A percentile compares a stretch with the other conserved stretches of the same genome.
Evolutionary conservation across 2,329 filamentous ascomycete genomes (phyloP).

Genomic region (Cordyceps fumosorosea): DNA sequence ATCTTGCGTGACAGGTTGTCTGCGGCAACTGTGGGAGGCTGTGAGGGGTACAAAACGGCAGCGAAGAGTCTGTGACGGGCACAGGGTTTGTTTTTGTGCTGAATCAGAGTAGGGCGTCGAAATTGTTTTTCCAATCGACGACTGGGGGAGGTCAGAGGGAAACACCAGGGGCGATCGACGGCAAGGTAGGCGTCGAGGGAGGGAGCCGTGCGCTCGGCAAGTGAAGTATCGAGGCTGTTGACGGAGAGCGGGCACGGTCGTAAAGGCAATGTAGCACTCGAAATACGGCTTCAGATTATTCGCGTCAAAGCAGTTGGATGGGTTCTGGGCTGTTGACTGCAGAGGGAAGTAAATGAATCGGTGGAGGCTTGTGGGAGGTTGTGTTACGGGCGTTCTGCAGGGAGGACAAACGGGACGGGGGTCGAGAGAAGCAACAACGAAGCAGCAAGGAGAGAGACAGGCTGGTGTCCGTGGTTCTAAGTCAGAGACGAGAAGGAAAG

Average conservation of each 20-base stretch:
- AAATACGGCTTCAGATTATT: background rate
- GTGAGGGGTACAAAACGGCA: background rate
- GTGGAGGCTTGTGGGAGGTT: background rate
- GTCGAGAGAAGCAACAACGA: background rate
- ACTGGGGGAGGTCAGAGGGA: background rate
- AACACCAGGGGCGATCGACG: too few relatives aligned
- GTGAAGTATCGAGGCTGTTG: background rate
- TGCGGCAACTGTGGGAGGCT: background rate
- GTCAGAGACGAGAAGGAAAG: background rate
- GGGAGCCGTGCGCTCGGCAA: slow-evolving; percentile 1
- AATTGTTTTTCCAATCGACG: background rate
- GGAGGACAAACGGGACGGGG: background rate
- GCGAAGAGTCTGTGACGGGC: background rate
- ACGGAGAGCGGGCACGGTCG: background rate
- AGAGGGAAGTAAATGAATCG: background rate
- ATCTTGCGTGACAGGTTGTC: background rate
- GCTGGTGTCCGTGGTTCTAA: too few relatives aligned
- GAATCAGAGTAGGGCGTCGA: background rate
- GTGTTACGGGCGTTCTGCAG: background rate
- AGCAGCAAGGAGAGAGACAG: background rate
- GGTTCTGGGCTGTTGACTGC: background rate
- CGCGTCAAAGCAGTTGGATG: background rate
- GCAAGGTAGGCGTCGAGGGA: background rate
- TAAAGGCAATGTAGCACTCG: background rate
- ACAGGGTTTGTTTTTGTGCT: background rate